A percentile compares a stretch with the other conserved stretches of the same genome.
Conservation (phyloP, 331 rosid species). For the Prunus yedoensis region DNA sequence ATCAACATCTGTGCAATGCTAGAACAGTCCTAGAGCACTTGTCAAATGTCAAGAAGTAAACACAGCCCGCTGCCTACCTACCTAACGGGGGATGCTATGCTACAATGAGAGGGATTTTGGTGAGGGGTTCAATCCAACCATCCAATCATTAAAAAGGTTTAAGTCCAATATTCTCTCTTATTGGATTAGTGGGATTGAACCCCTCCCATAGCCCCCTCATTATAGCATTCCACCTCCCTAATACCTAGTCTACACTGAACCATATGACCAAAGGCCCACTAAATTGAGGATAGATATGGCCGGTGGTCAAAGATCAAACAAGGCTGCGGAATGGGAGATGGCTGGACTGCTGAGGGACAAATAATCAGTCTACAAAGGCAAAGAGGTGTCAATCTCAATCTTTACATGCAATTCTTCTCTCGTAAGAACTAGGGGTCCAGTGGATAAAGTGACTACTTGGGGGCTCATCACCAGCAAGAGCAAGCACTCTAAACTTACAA, state of each 20-base stretch:
- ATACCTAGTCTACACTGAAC: not conserved
- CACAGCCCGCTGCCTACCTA: not conserved
- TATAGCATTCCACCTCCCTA: conserved; percentile 4
- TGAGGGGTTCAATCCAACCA: no score
- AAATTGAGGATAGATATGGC: conserved; percentile 14
- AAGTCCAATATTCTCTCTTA: no score
- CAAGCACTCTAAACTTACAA: not conserved
- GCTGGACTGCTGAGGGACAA: not conserved
- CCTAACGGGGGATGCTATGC: no score
- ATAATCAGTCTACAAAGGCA: not conserved
- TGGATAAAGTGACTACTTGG: not conserved
- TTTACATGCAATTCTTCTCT: not conserved
- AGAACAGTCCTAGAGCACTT: no score
- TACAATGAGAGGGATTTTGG: no score
- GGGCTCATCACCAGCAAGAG: not conserved
- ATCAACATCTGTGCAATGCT: no score
- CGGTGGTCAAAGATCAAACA: conserved; percentile 19
- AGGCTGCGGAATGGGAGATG: conserved; percentile 15
- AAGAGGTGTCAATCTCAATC: not conserved
- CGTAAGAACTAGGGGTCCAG: not conserved
- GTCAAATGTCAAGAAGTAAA: not conserved
- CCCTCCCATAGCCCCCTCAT: no score
- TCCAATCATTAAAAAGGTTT: no score
- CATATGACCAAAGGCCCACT: conserved; percentile 1
- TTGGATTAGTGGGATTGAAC: no score